A percentile compares a stretch with the other conserved stretches of the same genome.
These are phyloP conservation scores for Hypoxylon intermedium DNA, from an alignment of 495 filamentous ascomycete species.

Conservation along the genomic window DNA sequence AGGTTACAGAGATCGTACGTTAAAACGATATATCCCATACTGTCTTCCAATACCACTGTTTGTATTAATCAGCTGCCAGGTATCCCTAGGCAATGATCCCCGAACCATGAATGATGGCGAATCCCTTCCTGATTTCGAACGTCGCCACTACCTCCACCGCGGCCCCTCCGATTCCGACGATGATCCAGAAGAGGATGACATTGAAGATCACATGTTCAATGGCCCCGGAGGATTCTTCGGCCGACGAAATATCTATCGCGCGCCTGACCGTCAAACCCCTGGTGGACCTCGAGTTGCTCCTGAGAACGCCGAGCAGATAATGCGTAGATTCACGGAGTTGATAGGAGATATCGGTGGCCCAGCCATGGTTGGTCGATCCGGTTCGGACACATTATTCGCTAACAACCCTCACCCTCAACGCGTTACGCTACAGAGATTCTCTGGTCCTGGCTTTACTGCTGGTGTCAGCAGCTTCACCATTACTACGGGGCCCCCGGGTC, in stretches of 20 bases:
- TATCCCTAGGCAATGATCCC: slow-evolving; percentile 51
- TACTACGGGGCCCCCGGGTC: slow-evolving; percentile 33
- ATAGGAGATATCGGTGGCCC: slow-evolving; percentile 34
- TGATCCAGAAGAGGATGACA: slow-evolving; percentile 57
- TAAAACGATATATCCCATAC: neutral
- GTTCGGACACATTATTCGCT: slow-evolving; percentile 37
- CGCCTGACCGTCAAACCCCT: slow-evolving; percentile 33
- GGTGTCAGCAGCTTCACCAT: slow-evolving; percentile 47
- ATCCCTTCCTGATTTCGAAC: slow-evolving; percentile 47
- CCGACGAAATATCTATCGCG: slow-evolving; percentile 31
- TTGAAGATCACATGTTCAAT: slow-evolving; percentile 55
- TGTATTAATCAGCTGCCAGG: slow-evolving; percentile 36
- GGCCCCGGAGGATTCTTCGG: slow-evolving; percentile 57
- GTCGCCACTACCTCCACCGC: slow-evolving; percentile 40
- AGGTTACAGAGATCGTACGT: slow-evolving; percentile 84
- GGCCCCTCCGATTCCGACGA: slow-evolving; percentile 50
- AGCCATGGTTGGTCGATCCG: slow-evolving; percentile 33
- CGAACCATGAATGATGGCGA: slow-evolving; percentile 44
- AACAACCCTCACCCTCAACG: slow-evolving; percentile 18
- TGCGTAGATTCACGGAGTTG: slow-evolving; percentile 54
- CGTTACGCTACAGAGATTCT: slow-evolving; percentile 39
- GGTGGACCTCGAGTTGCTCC: slow-evolving; percentile 27
- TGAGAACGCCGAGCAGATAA: slow-evolving; percentile 45
- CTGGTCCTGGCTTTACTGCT: slow-evolving; percentile 32
- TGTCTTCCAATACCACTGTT: neutral